Base-by-base conservation (phyloP, 2,329 filamentous ascomycete species). In the Xylaria hypoxylon region DNA sequence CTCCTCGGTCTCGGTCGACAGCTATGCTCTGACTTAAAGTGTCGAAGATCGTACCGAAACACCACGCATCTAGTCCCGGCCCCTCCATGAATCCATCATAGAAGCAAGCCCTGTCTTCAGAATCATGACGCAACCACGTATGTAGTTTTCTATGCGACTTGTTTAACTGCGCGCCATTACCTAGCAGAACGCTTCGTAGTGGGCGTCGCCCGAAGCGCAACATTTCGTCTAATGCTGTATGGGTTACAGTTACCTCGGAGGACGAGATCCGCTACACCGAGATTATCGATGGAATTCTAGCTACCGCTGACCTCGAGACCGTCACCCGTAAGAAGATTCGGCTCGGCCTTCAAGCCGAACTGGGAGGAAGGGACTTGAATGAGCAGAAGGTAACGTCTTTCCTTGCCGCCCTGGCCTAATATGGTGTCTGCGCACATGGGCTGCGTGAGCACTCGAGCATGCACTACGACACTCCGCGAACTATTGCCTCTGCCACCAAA, bases 321-420 rank as follows among this genome's bases (percentile, higher is more conserved):
- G 85, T 90, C 59, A 87, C 87, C 31, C 84, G 87, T 67, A 90
- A 89, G 76, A 88, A 86, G 78, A 85, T 90, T 64, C 85, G 87
- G 59, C 82, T 85, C 70, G 85, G 84, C 2, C 79, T 90, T 48
- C 84, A 89, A 76, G 77, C 78, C 53, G 82, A 83, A 28, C 78
- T 89, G 17, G 85, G 83, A 45, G 85, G 85, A 56, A 86, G 86
- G 72, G 87, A 89, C 71, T 77, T 90, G 60, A 85, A 81, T 68
- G 81, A 84, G 2, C 85, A 89, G 74, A 90, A 89, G 82, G 87
- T 87, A 75, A 26, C 35, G 68, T 64, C 3, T 13, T 28, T 6
- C 33, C 19, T 65, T 4, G 15, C n/a, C 24, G n/a, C 19, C 24
- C n/a, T 48, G 2, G 1, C 40, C 4, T 40, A 4, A 22, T 31